These are phyloP conservation scores for Metarhizium guizhouense DNA, from an alignment of 2,329 filamentous ascomycete species.

Conservation along the genomic window DNA sequence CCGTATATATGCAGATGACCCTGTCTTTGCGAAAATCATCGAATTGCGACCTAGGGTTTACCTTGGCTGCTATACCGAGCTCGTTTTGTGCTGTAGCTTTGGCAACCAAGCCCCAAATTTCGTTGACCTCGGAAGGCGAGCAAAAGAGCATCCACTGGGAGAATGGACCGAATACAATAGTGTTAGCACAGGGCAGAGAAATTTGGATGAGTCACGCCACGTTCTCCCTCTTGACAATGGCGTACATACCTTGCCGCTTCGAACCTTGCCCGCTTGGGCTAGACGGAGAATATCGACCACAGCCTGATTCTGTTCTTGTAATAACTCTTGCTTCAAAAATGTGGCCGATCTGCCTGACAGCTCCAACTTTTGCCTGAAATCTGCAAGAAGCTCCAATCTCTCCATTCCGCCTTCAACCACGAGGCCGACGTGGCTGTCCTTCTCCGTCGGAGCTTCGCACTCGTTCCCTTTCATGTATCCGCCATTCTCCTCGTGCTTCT, in stretches of 20 bases:
- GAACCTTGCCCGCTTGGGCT: slow-evolving; percentile 49
- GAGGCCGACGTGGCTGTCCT: slow-evolving; percentile 33
- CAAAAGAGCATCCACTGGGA: slow-evolving; percentile 68
- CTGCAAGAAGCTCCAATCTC: slow-evolving; percentile 34
- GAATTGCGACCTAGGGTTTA: slow-evolving; percentile 44
- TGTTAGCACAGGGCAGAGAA: not conserved
- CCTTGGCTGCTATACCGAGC: slow-evolving; percentile 66
- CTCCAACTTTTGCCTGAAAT: slow-evolving; percentile 40
- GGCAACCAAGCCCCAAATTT: slow-evolving; percentile 58
- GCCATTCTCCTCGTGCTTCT: slow-evolving; percentile 23
- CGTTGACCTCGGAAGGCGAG: slow-evolving; percentile 42
- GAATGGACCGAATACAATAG: not conserved
- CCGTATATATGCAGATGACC: slow-evolving; percentile 71
- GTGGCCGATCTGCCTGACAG: slow-evolving; percentile 22
- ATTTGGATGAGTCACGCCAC: not conserved
- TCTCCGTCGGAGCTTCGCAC: slow-evolving; percentile 38
- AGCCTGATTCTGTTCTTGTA: slow-evolving; percentile 38
- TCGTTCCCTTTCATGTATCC: slow-evolving; percentile 34
- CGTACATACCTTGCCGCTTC: slow-evolving; percentile 53
- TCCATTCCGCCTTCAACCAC: slow-evolving; percentile 46
- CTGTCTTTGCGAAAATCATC: slow-evolving; percentile 33
- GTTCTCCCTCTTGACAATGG: not conserved
- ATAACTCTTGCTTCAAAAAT: slow-evolving; percentile 36
- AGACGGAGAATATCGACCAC: slow-evolving; percentile 48
- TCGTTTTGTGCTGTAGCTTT: slow-evolving; percentile 58